Conservation (phyloP, 306 rosid species). For the Gynostemma pentaphyllum region DNA sequence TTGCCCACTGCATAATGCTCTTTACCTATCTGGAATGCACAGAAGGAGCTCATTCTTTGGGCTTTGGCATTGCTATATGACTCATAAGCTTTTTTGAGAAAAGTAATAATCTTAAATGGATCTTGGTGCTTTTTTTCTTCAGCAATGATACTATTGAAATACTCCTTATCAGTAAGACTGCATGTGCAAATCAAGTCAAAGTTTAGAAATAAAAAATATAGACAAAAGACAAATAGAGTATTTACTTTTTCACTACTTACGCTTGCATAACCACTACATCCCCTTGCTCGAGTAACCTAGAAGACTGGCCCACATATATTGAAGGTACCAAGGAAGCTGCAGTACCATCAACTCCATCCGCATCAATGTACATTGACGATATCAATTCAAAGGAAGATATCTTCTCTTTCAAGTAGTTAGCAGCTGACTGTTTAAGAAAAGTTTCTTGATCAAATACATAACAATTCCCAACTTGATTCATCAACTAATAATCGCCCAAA, state of each 20-base stretch:
- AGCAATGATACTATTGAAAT: conserved; percentile 41
- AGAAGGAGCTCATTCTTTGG: conserved; percentile 66
- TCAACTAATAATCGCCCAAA: too few species aligned
- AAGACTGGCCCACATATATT: conserved; percentile 68
- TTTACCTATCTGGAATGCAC: conserved; percentile 77
- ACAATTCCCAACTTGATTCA: background rate
- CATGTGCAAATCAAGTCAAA: conserved; percentile 19
- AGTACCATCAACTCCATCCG: conserved; percentile 33
- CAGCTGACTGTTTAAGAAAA: conserved; percentile 58
- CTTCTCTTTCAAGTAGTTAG: conserved; percentile 79
- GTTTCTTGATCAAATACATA: conserved; percentile 7
- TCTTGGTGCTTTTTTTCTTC: conserved; percentile 84
- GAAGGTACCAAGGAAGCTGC: conserved; percentile 77
- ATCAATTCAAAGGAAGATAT: conserved; percentile 66
- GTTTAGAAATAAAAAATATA: conserved; percentile 13
- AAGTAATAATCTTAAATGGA: conserved; percentile 77
- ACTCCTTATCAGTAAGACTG: conserved; percentile 89
- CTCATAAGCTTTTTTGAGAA: conserved; percentile 65
- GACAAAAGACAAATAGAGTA: conserved; percentile 5
- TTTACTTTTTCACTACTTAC: conserved; percentile 47
- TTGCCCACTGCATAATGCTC: conserved; percentile 72
- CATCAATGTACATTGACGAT: conserved; percentile 53
- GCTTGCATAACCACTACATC: conserved; percentile 49
- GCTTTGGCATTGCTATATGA: conserved; percentile 43
- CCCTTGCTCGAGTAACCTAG: conserved; percentile 66